phyloP scores from a whole-genome alignment of 2,329 filamentous ascomycete species.

The Fusarium pininemorale region DNA sequence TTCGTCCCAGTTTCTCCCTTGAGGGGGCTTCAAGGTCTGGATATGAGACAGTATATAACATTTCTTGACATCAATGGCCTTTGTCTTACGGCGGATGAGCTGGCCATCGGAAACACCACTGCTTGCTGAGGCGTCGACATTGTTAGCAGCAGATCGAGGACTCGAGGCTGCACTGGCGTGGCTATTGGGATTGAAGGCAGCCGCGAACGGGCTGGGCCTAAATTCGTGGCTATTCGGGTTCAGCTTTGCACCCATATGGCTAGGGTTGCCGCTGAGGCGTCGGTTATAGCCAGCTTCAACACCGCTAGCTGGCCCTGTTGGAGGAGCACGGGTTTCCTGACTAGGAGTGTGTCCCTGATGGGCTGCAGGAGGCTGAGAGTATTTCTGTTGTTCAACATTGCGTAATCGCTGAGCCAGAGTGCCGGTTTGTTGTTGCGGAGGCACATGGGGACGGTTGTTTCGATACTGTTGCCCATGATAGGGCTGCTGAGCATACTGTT shows the following conservation, averaged over 20 bases:
- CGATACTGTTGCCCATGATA: constrained; percentile 60
- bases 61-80: constrained; percentile 76
- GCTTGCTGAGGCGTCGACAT: constrained; percentile 48
- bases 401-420: constrained; percentile 61
- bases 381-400: constrained; percentile 62
- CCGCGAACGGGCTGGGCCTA: constrained; percentile 82
- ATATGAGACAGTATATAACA: constrained; percentile 64
- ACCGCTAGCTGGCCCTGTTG: constrained; percentile 74
- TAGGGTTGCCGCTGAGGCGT: constrained; percentile 60
- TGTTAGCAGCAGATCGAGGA: constrained; percentile 70
- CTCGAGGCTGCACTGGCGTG: constrained; percentile 75
- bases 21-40: constrained; percentile 62
- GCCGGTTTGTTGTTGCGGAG: constrained; percentile 53
- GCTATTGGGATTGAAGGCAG: constrained; percentile 79
- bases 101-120: constrained; percentile 48
- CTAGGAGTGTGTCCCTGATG: constrained; percentile 61
- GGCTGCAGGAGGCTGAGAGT: constrained; percentile 52
- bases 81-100: constrained; percentile 75
- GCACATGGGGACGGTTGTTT: constrained; percentile 58
- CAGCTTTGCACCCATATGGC: constrained; percentile 64
- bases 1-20: constrained; percentile 71
- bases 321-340: constrained; percentile 75
- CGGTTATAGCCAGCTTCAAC: constrained; percentile 62
- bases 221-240: constrained; percentile 81
- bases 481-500: constrained; percentile 57